These are phyloP conservation scores for Schizosaccharomyces japonicus DNA, from an alignment of 805 yeast species.

Conservation along the genomic window DNA sequence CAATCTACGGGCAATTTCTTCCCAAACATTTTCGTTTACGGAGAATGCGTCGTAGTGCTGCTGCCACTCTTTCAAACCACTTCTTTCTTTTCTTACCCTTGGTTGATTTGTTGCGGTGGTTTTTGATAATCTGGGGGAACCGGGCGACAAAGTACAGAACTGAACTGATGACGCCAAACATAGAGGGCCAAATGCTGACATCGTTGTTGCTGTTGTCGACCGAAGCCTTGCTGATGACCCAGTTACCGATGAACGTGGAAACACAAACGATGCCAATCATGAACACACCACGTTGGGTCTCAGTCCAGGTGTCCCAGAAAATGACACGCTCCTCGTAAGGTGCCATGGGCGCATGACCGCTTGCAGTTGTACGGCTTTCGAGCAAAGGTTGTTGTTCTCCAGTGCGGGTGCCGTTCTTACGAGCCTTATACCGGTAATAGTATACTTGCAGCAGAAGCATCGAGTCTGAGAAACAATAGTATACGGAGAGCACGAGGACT, in stretches of 20 bases:
- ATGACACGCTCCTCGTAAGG: background rate
- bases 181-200: background rate
- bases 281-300: background rate
- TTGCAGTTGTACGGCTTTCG: background rate
- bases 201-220: background rate
- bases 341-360: background rate
- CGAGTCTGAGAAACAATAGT: slow-evolving; percentile 77
- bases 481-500: slow-evolving; percentile 68
- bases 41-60: background rate
- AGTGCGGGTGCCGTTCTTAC: background rate
- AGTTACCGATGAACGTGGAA: background rate
- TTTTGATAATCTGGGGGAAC: slow-evolving; percentile 71
- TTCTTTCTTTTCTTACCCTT: slow-evolving; percentile 38
- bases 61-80: background rate
- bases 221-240: background rate
- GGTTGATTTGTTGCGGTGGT: slow-evolving; percentile 68
- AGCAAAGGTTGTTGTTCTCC: background rate
- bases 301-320: background rate
- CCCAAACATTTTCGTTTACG: too few relatives aligned
- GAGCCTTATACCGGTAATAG: slow-evolving; percentile 29
- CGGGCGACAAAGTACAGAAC: slow-evolving; percentile 51
- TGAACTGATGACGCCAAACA: slow-evolving; percentile 41
- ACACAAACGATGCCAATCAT: background rate
- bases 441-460: slow-evolving; percentile 66
- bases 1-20: too few relatives aligned